These are phyloP conservation scores for Leccinum boreale DNA, from an alignment of 768 basidiomycete species.

Conservation along the genomic window DNA sequence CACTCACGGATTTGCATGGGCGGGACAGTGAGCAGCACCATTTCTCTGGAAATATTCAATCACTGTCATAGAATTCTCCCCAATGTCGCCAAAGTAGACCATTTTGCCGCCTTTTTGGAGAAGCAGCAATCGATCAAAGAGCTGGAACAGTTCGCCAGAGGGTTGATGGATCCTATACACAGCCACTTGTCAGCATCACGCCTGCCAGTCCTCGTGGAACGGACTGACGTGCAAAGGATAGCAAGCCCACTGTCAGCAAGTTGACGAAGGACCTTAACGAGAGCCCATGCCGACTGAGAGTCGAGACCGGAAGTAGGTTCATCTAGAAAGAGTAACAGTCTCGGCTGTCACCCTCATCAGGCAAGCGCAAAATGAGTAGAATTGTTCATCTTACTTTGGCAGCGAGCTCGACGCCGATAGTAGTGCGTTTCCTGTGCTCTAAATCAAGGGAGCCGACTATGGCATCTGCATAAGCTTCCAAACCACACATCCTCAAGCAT, in stretches of 20 bases:
- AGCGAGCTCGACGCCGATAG: slow-evolving; percentile 60
- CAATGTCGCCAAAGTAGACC: slow-evolving; percentile 60
- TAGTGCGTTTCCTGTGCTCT: slow-evolving; percentile 53
- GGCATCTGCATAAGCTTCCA: slow-evolving; percentile 59
- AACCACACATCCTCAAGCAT: slow-evolving; percentile 63
- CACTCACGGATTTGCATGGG: slow-evolving; percentile 25
- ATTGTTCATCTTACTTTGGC: slow-evolving; percentile 38
- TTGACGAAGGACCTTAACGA: slow-evolving; percentile 46
- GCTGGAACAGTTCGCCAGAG: slow-evolving; percentile 48
- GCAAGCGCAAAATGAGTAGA: neutral
- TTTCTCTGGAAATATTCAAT: slow-evolving; percentile 24
- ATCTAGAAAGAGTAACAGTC: slow-evolving; percentile 54
- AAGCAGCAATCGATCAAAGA: slow-evolving; percentile 49
- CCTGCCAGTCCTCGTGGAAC: neutral
- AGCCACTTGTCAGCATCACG: neutral
- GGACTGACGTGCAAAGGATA: slow-evolving; percentile 50
- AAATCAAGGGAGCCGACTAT: slow-evolving; percentile 54
- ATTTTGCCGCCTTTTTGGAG: slow-evolving; percentile 56
- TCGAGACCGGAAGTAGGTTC: slow-evolving; percentile 60
- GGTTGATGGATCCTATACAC: slow-evolving; percentile 29
- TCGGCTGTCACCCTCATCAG: slow-evolving; percentile 26
- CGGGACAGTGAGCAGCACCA: slow-evolving; percentile 17
- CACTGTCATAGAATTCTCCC: slow-evolving; percentile 20
- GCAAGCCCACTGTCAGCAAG: slow-evolving; percentile 54
- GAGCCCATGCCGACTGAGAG: slow-evolving; percentile 50